Base-by-base conservation (phyloP, 192 early-diverging fungal genomes). In the Linnemannia zychae region DNA sequence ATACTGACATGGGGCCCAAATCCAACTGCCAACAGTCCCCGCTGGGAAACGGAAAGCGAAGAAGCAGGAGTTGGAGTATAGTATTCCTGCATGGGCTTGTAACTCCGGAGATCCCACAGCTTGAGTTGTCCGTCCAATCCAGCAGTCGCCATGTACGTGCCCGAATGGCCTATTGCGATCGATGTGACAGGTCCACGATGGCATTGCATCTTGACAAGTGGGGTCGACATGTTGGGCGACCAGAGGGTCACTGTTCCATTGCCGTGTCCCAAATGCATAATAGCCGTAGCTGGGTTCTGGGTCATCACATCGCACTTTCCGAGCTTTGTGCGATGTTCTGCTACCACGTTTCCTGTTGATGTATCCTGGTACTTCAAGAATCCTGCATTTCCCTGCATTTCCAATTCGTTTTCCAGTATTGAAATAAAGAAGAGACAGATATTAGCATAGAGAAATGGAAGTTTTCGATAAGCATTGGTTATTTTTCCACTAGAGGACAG, bases 131-230 rank as follows among this genome's bases (percentile, higher is more conserved):
- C 96, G 82, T 99, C 98, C 37, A 96, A 84, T 15, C 98, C 98
- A 52, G 95, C 90, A 31, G 97, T 98, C 11, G 96, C 97, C 96
- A 99, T 96, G 83, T 98, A 96, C 36, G 86, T 90, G 67, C 94
- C 94, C 16, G 88, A 87, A 52, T 88, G 90, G 80, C 97, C 97
- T 50, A 98, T 91, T 6, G 98, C 97, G 74, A 99, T 76, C 0
- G 96, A 91, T 68, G 94, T 92, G 4, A 98, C 93, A 4, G 97
- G 95, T 18, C 96, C 96, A 66, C 91, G 89, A 85, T 99, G 98
- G 81, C 95, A 96, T n/a, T 96, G 90, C 93, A 99, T 96, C 86
- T 97, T 98, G 46, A 97, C 98, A 46, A 99, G 86, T 46, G 98
- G 97, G 72, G 91, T 88, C 4, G 92, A 79, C 91, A 96, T 93